These are phyloP conservation scores for Cryphonectria radicalis DNA, from an alignment of 2,329 filamentous ascomycete species.

Conservation along the genomic window DNA sequence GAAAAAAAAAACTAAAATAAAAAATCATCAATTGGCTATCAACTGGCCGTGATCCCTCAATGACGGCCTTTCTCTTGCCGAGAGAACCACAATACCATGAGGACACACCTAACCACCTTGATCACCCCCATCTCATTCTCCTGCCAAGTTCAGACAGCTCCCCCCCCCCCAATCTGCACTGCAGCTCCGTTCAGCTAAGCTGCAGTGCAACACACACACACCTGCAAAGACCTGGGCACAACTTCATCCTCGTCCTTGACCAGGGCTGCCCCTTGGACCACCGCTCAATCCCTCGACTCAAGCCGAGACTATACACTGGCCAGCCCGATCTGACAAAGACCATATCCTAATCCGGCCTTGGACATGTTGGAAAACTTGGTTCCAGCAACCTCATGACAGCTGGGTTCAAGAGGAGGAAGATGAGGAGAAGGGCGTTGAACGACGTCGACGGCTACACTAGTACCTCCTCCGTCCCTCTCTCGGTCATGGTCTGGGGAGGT, in stretches of 20 bases:
- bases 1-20: neutral
- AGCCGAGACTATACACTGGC: neutral
- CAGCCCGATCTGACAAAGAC: neutral
- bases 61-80: neutral
- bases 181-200: neutral
- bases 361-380: neutral
- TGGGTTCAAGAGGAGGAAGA: neutral
- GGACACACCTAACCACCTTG: neutral
- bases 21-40: neutral
- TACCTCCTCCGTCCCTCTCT: neutral
- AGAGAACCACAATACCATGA: neutral
- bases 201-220: neutral
- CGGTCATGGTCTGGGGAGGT: conserved; percentile 1
- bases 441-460: neutral
- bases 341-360: neutral
- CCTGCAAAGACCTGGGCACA: too few relatives aligned
- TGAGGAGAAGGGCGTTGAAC: neutral
- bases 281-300: neutral
- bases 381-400: neutral
- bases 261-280: neutral
- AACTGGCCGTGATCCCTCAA: neutral
- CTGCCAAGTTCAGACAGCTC: conserved; percentile 1
- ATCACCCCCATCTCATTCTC: neutral
- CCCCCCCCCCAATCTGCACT: neutral
- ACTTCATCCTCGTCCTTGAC: neutral